Base-by-base conservation (phyloP, 179 eudicot genomes). In the Beta macrorhiza region DNA sequence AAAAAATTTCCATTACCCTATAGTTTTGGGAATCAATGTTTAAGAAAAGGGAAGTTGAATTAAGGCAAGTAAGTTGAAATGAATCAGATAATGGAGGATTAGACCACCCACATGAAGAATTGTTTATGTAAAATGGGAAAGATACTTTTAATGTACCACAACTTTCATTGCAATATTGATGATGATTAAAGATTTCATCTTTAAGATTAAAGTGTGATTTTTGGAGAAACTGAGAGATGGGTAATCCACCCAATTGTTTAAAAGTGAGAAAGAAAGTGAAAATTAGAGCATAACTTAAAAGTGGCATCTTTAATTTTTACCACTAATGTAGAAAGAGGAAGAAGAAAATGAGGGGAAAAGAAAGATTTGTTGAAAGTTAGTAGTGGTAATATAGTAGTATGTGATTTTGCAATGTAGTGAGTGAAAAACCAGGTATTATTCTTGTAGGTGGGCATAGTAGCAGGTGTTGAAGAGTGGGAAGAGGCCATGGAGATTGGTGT, bases 61-160 rank as follows among this genome's bases (percentile, higher is more conserved):
- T 90, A 2, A 87, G 29, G 81, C 97, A 92, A 64, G 89, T 72
- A 11, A 92, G 89, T 45, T 81, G 85, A 84, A 90, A 92, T 57
- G 90, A 80, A 8, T 88, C 86, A 3, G 69, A 47, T 49, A 58
- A 56, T 44, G 71, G 76, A 79, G 71, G 22, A 2, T 70, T 25
- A 4, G 81, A 83, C 71, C 75, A 81, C 10, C 85, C 85, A 77
- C 86, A 85, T 15, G 86, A 82, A 65, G 75, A 29, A 64, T 86
- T 88, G 63, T 82, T 84, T 29, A 86, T 67, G 83, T 86, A 80
- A 74, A 88, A 86, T 55, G 90, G 90, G 80, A 75, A 86, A 44
- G 86, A 72, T 10, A 88, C 82, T 67, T 81, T 84, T 3, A 82
- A 82, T 56, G 17, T 42, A 49, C 90, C 90, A 78, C 90, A 88